Conservation (phyloP, 2,329 filamentous ascomycete genomes). For the Zymoseptoria pseudotritici region DNA sequence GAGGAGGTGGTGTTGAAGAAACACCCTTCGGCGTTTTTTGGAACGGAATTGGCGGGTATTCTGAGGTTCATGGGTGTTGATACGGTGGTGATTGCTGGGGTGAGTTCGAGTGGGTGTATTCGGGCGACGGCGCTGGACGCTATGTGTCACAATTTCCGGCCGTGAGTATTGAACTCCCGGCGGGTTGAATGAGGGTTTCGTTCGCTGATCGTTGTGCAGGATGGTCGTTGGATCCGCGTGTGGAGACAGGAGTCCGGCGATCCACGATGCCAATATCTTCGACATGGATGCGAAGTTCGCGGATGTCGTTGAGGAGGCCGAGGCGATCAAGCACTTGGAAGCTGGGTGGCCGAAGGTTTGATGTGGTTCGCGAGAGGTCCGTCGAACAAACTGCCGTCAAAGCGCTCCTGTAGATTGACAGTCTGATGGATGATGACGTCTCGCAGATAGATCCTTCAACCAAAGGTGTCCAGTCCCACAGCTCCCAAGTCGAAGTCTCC, state of each 20-base stretch:
- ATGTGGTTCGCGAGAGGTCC: neutral
- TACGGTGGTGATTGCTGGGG: conserved; percentile 20
- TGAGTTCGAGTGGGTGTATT: conserved; percentile 20
- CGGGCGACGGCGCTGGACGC: conserved; percentile 20
- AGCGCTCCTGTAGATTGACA: neutral
- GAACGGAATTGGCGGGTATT: conserved; percentile 13
- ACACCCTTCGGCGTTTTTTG: conserved; percentile 19
- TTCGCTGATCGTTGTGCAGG: neutral
- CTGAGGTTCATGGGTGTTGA: conserved; percentile 15
- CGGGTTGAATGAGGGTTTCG: too few species aligned
- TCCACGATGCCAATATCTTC: conserved; percentile 22
- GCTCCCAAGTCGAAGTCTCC: conserved; percentile 10
- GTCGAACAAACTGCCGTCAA: neutral
- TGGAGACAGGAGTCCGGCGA: conserved; percentile 16
- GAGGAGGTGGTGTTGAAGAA: conserved; percentile 18
- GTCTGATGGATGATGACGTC: neutral
- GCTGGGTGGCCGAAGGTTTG: neutral
- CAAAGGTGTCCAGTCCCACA: neutral
- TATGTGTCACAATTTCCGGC: conserved; percentile 16
- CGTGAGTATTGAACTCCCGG: conserved; percentile 5
- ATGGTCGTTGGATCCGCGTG: conserved; percentile 20
- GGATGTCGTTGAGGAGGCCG: conserved; percentile 18
- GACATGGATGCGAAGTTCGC: conserved; percentile 23
- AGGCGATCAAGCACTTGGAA: conserved; percentile 13
- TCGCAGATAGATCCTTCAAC: neutral